These are phyloP conservation scores for Brassica balearica DNA, from an alignment of 441 rosid species.

Conservation along the genomic window DNA sequence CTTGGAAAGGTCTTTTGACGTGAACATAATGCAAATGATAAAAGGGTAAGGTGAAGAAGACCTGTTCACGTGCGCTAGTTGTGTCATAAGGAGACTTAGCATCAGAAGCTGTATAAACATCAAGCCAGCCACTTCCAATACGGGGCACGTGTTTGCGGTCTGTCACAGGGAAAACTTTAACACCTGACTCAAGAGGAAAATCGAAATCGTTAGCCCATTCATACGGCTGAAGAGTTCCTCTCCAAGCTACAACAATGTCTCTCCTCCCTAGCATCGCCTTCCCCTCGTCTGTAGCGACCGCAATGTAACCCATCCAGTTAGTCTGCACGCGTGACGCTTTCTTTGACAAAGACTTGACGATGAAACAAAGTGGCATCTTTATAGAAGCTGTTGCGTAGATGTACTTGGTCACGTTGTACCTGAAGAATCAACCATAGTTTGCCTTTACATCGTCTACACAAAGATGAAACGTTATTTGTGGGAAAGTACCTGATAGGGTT, in stretches of 20 bases:
- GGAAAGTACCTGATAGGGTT: slow-evolving; percentile 49
- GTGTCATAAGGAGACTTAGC: slow-evolving; percentile 33
- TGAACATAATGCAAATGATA: no score
- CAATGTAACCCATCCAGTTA: slow-evolving; percentile 75
- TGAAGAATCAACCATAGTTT: slow-evolving; percentile 1
- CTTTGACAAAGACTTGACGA: slow-evolving; percentile 50
- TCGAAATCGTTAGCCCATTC: slow-evolving; percentile 51
- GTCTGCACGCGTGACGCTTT: slow-evolving; percentile 56
- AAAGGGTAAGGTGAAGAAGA: neutral
- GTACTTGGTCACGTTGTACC: slow-evolving; percentile 58
- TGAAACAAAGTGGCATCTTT: slow-evolving; percentile 46
- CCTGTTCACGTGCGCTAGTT: slow-evolving; percentile 47
- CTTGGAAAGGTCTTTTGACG: no score
- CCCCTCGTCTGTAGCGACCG: slow-evolving; percentile 62
- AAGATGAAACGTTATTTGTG: neutral
- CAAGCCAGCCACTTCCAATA: slow-evolving; percentile 50
- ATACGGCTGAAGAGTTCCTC: slow-evolving; percentile 48
- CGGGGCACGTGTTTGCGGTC: slow-evolving; percentile 29
- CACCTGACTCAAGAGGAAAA: slow-evolving; percentile 36
- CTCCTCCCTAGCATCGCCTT: slow-evolving; percentile 61
- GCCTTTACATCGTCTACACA: neutral
- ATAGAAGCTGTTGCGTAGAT: slow-evolving; percentile 64
- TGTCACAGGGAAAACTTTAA: slow-evolving; percentile 38
- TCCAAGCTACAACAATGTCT: slow-evolving; percentile 59
- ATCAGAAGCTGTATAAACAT: slow-evolving; percentile 38